phyloP scores from a whole-genome alignment of 2,329 filamentous ascomycete genomes.

The Pestalotiopsis sp. region DNA sequence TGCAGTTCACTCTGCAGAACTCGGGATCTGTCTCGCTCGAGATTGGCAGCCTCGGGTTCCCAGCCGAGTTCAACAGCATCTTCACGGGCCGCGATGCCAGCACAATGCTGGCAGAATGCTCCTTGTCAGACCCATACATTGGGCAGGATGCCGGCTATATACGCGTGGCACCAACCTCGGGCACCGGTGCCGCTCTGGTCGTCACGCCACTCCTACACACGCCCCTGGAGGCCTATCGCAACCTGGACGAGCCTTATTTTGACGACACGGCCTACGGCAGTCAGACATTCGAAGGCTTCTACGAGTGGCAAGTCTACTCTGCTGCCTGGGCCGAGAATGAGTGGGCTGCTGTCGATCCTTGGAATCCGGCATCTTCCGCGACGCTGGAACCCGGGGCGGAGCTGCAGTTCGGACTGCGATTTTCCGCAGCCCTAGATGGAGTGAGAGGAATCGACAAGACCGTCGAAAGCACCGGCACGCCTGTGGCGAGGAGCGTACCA shows the following conservation, averaged over 20 bases:
- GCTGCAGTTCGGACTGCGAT: conserved; percentile 52
- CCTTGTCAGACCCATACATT: conserved; percentile 62
- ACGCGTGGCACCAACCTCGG: conserved; percentile 53
- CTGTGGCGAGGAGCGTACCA: conserved; percentile 54
- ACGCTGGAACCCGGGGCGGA: conserved; percentile 46
- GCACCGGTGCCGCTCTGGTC: conserved; percentile 54
- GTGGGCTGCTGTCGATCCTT: conserved; percentile 52
- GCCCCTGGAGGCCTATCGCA: conserved; percentile 57
- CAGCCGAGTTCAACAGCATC: conserved; percentile 65
- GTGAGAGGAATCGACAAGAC: conserved; percentile 50
- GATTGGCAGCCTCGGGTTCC: conserved; percentile 59
- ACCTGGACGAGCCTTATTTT: conserved; percentile 47
- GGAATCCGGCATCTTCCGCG: conserved; percentile 56
- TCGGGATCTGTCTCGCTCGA: conserved; percentile 43
- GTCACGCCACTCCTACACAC: conserved; percentile 53
- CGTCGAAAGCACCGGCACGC: conserved; percentile 44
- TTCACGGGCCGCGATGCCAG: conserved; percentile 53
- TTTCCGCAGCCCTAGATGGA: conserved; percentile 46
- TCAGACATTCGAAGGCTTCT: conserved; percentile 62
- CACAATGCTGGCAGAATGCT: conserved; percentile 53
- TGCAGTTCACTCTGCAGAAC: conserved; percentile 56
- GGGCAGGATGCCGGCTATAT: conserved; percentile 61
- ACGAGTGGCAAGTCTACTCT: conserved; percentile 60
- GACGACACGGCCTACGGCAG: conserved; percentile 46
- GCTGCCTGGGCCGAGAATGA: conserved; percentile 59